These are phyloP conservation scores for Eimeria maxima DNA, from an alignment of 169 alveolate genomes.

Conservation along the genomic window DNA sequence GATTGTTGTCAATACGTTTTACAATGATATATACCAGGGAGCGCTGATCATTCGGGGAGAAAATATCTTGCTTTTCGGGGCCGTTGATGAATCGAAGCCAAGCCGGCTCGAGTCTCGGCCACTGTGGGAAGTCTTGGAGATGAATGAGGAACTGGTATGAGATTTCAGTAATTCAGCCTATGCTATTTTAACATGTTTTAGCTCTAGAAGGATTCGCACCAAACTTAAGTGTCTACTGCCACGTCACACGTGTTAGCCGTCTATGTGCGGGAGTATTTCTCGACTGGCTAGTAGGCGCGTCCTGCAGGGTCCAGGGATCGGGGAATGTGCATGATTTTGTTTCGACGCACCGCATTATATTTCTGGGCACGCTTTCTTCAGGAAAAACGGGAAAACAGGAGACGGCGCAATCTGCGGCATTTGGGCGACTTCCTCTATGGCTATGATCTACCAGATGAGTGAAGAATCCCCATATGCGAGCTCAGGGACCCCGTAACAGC, in stretches of 20 bases:
- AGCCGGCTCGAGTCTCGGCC: slow-evolving; percentile 67
- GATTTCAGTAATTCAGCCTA: neutral
- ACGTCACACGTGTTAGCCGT: neutral
- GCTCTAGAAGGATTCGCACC: neutral
- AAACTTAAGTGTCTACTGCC: neutral
- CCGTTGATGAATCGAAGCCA: slow-evolving; percentile 82
- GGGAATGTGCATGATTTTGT: neutral
- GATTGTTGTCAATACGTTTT: slow-evolving; percentile 59
- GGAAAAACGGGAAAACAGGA: slow-evolving; percentile 54
- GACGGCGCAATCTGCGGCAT: slow-evolving; percentile 51
- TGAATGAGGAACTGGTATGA: slow-evolving; percentile 71
- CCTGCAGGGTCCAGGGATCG: neutral
- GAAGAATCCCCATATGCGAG: neutral
- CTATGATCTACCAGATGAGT: slow-evolving; percentile 70
- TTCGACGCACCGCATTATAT: neutral
- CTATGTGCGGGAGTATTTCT: neutral
- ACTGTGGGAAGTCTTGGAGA: slow-evolving; percentile 82
- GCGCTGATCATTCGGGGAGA: slow-evolving; percentile 85
- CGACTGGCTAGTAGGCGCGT: neutral
- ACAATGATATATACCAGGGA: slow-evolving; percentile 82
- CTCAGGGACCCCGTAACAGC: neutral
- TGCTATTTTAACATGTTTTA: neutral
- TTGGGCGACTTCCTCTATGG: slow-evolving; percentile 76
- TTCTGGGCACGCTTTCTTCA: neutral
- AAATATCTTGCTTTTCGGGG: slow-evolving; percentile 84